phyloP scores from a whole-genome alignment of 345 rosid species.

The Citrus cavaleriei region DNA sequence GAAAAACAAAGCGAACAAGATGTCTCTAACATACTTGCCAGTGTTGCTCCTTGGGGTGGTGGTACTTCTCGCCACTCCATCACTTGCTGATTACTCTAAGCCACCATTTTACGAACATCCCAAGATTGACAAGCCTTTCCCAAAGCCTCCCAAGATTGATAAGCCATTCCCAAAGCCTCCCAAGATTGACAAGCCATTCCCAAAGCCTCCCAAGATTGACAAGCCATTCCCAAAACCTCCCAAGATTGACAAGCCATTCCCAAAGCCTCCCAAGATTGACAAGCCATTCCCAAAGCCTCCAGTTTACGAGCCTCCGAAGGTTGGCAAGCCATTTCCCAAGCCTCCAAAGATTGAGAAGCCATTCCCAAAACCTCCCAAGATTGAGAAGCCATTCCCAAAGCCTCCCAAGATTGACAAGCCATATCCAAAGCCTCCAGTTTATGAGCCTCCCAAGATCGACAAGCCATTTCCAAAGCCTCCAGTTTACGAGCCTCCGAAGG shows the following conservation, averaged over 20 bases:
- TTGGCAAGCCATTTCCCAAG: constrained; percentile 9
- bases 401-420: not conserved
- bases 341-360: constrained; percentile 16
- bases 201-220: constrained; percentile 6
- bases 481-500: not conserved
- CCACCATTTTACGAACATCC: not conserved
- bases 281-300: constrained; percentile 7
- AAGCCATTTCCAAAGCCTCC: not conserved
- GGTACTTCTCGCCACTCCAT: constrained; percentile 18
- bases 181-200: not conserved
- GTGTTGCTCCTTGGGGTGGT: constrained; percentile 24
- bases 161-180: too few relatives aligned
- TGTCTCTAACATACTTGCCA: constrained; percentile 20
- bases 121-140: not conserved
- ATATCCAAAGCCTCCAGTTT: not conserved
- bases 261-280: too few relatives aligned
- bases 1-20: not conserved
- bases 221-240: not conserved
- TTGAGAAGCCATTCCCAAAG: not conserved
- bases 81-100: constrained; percentile 1
- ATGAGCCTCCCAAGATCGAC: too few relatives aligned
- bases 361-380: not conserved
- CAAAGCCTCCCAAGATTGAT: not conserved
- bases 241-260: too few relatives aligned
- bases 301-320: not conserved